Conservation (phyloP, 441 rosid genomes). For the Gossypium trilobum region DNA sequence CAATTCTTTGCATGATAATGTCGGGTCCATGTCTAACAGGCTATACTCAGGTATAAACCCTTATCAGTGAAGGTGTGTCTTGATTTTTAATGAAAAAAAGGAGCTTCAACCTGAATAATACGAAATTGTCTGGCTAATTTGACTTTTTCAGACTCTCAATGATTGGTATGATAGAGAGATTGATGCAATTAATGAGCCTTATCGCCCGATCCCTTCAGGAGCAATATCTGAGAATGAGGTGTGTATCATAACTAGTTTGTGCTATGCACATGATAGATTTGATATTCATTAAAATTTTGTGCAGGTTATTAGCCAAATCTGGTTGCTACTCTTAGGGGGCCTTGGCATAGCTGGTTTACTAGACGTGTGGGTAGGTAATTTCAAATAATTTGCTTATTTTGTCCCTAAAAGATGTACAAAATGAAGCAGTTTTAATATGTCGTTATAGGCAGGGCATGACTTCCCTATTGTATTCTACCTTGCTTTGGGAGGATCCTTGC, state of each 20-base stretch:
- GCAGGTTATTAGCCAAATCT: slow-evolving; percentile 80
- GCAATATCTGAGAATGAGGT: slow-evolving; percentile 91
- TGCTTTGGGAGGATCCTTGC: slow-evolving; percentile 88
- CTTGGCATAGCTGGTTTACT: slow-evolving; percentile 64
- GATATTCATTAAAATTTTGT: slow-evolving; percentile 15
- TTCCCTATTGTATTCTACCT: slow-evolving; percentile 69
- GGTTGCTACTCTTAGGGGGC: slow-evolving; percentile 83
- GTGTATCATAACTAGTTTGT: not conserved
- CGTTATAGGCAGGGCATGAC: slow-evolving; percentile 75
- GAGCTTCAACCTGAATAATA: slow-evolving; percentile 13
- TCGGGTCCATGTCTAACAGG: slow-evolving; percentile 95
- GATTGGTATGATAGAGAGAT: slow-evolving; percentile 95
- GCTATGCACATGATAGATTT: not conserved
- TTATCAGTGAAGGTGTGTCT: not conserved
- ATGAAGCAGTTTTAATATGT: slow-evolving; percentile 19
- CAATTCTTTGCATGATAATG: slow-evolving; percentile 87
- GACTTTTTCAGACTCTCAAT: slow-evolving; percentile 56
- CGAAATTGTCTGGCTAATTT: slow-evolving; percentile 12
- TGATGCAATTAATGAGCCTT: slow-evolving; percentile 93
- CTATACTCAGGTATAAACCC: slow-evolving; percentile 67
- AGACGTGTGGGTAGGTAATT: slow-evolving; percentile 81
- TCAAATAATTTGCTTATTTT: slow-evolving; percentile 7
- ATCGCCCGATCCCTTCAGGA: slow-evolving; percentile 94
- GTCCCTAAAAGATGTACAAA: not conserved
- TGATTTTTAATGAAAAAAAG: slow-evolving; percentile 9